Evolutionary conservation across 345 rosid genomes (phyloP).

Genomic region (Citrus glauca): DNA sequence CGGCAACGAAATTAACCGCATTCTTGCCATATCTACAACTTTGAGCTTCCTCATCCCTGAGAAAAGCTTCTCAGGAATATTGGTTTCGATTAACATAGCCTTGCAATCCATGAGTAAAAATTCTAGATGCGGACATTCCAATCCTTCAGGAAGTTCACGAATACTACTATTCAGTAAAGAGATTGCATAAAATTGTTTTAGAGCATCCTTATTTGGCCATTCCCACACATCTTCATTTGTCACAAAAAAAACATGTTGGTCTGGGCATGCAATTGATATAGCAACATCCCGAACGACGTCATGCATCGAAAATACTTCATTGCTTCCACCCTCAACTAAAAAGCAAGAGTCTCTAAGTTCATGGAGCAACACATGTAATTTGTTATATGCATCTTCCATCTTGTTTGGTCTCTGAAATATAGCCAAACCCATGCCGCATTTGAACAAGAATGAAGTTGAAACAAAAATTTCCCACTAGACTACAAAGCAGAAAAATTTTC

Average conservation of each 20-base stretch:
- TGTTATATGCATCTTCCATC: constrained; percentile 3
- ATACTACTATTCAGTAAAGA: background rate
- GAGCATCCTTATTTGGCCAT: constrained; percentile 1
- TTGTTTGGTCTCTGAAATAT: background rate
- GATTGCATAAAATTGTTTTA: background rate
- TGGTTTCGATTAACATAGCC: too few species aligned
- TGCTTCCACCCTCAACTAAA: background rate
- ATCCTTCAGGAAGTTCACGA: constrained; percentile 4
- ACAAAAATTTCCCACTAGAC: background rate
- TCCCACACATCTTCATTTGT: background rate
- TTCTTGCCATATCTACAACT: too few species aligned
- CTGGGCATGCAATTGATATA: constrained; percentile 9
- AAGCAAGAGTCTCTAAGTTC: constrained; percentile 12
- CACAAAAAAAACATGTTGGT: background rate
- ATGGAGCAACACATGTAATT: background rate
- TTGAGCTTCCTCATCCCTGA: too few species aligned
- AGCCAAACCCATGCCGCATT: constrained; percentile 8
- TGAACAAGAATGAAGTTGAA: background rate
- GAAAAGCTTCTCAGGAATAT: too few species aligned
- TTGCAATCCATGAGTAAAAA: too few species aligned
- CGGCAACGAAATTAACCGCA: too few species aligned
- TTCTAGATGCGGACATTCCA: constrained; percentile 3
- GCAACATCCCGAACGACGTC: constrained; percentile 7
- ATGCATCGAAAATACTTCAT: constrained; percentile 2
- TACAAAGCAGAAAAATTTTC: background rate